These are phyloP conservation scores for Claviceps purpurea DNA, from an alignment of 2,329 filamentous ascomycete genomes.

Conservation along the genomic window DNA sequence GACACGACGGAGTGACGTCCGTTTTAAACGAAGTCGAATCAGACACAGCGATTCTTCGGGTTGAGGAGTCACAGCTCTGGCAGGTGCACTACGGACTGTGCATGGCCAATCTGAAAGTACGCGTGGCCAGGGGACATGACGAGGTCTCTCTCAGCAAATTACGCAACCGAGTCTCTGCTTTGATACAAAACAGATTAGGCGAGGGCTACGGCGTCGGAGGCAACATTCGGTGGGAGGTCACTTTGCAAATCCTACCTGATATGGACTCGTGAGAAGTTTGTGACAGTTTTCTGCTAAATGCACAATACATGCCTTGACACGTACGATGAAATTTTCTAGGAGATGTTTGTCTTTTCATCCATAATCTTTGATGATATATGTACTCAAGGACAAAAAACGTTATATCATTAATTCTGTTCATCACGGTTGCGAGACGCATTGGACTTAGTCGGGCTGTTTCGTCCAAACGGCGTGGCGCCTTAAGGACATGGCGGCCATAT, in stretches of 20 bases:
- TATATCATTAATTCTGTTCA: too few relatives aligned
- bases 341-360: neutral
- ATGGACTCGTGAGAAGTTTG: slow-evolving; percentile 9
- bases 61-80: slow-evolving; percentile 94
- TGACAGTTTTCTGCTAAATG: neutral
- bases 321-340: too few relatives aligned
- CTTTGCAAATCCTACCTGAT: slow-evolving; percentile 54
- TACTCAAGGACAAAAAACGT: too few relatives aligned
- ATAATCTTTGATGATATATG: neutral
- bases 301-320: neutral
- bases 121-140: slow-evolving; percentile 49
- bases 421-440: too few relatives aligned
- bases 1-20: slow-evolving; percentile 43
- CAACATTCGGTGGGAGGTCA: slow-evolving; percentile 84
- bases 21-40: slow-evolving; percentile 77
- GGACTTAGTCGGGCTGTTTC: too few relatives aligned
- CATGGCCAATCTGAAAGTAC: slow-evolving; percentile 84
- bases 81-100: slow-evolving; percentile 95
- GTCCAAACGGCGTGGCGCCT: too few relatives aligned
- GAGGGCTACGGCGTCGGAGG: slow-evolving; percentile 74
- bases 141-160: slow-evolving; percentile 61
- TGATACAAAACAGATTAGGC: slow-evolving; percentile 76
- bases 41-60: slow-evolving; percentile 58
- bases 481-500: neutral
- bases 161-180: slow-evolving; percentile 58